Evolutionary conservation across 2,329 filamentous ascomycete genomes (phyloP), one percentile per base, ranked within the genome.

Genomic region (Pseudogymnoascus sp.): DNA sequence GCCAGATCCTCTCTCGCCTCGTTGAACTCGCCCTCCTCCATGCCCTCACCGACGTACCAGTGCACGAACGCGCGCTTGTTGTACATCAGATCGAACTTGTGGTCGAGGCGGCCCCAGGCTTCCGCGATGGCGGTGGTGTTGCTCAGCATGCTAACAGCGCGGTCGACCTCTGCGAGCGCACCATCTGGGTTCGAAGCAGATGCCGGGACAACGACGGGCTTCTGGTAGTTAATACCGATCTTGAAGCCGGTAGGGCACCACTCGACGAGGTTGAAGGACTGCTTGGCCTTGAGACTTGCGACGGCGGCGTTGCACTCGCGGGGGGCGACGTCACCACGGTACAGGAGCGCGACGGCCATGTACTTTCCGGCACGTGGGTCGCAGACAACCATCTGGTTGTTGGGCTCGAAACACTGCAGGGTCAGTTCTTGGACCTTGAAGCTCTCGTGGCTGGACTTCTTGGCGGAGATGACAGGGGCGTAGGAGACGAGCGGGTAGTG

Each of bases 11-110:
- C 85, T 70, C 85, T 79, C 40, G 85, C 85, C 72, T 88, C 85
- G 31, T 79, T 82, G 76, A 87, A 87, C 72, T 88, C 85, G 67
- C 85, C 85, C 73, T 87, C 85, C 75, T 87, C 85, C 85, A 88
- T 88, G 74, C 85, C 85, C 74, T 87, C 85, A 68, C 85, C 85
- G 63, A 87, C 85, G 69, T 87, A 88, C 85, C 85, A 87, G 73
- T 87, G 85, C n/a, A 87, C 85, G 71, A 88, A 88, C 11, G 85
- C 85, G 67, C 85, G 82, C 78, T 87, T 88, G 66, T 81, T 82
- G 76, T 87, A 87, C 85, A 88, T 88, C 66, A 88, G 81, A 71
- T 88, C 85, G 74, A 88, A 88, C 72, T 88, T 87, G 76, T 85
- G 83, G 71, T 86, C 83, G 36, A 87, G 79, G 67, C 83, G 79